Conservation (phyloP, 2,329 filamentous ascomycete genomes). For the Claviceps arundinis region DNA sequence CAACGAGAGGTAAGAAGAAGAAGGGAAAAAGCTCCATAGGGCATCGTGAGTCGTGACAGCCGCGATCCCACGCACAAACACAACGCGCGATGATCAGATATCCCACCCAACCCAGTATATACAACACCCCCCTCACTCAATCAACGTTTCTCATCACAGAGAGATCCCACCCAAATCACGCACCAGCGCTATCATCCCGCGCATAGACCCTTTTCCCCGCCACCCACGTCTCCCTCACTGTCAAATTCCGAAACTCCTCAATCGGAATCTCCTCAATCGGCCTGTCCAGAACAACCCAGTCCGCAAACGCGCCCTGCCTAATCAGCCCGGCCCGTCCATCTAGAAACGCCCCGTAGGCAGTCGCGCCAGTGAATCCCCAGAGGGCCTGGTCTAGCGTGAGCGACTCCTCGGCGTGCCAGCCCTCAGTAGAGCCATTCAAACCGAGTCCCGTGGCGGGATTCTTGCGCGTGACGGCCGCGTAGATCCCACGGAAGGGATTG, state of each 20-base stretch:
- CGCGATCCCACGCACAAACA: too few species aligned
- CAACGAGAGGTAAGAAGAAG: too few species aligned
- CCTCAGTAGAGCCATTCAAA: slow-evolving; percentile 29
- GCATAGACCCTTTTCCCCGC: slow-evolving; percentile 39
- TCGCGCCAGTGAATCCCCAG: slow-evolving; percentile 45
- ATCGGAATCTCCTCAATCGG: slow-evolving; percentile 36
- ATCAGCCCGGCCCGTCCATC: slow-evolving; percentile 48
- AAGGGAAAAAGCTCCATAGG: too few species aligned
- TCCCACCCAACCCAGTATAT: too few species aligned
- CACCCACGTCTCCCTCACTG: slow-evolving; percentile 56
- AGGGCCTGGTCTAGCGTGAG: slow-evolving; percentile 46
- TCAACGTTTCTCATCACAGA: too few species aligned
- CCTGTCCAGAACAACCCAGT: slow-evolving; percentile 57
- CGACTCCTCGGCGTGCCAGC: slow-evolving; percentile 48
- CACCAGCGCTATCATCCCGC: not conserved
- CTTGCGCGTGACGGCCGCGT: slow-evolving; percentile 50
- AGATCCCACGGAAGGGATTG: slow-evolving; percentile 54
- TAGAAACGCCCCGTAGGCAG: slow-evolving; percentile 45
- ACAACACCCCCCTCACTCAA: too few species aligned
- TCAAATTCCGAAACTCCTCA: slow-evolving; percentile 39
- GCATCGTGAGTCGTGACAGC: too few species aligned
- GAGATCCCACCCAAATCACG: too few species aligned
- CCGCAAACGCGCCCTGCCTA: slow-evolving; percentile 46
- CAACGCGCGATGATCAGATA: too few species aligned
- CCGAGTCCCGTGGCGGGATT: slow-evolving; percentile 43